phyloP scores from a whole-genome alignment of 805 yeast species.

The Priceomyces carsonii region DNA sequence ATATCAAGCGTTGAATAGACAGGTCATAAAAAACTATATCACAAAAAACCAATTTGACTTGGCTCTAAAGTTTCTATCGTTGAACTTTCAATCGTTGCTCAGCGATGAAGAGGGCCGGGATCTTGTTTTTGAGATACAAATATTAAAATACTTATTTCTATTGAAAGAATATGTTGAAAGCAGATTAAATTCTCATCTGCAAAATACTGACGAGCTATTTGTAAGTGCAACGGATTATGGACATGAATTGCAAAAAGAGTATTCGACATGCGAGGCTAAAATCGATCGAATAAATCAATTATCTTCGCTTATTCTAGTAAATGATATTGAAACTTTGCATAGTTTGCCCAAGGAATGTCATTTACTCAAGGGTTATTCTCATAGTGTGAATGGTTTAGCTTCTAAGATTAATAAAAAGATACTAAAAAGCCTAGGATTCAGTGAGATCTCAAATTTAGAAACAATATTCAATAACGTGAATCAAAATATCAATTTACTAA shows the following conservation, averaged over 20 bases:
- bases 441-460: constrained; percentile 31
- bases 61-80: constrained; percentile 18
- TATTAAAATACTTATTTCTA: constrained; percentile 22
- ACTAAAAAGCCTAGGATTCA: constrained; percentile 22
- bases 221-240: constrained; percentile 18
- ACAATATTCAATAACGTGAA: constrained; percentile 29
- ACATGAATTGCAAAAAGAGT: constrained; percentile 18
- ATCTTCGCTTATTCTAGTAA: constrained; percentile 24
- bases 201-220: constrained; percentile 16
- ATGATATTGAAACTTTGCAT: constrained; percentile 15
- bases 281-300: constrained; percentile 17
- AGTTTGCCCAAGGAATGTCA: constrained; percentile 22
- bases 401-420: constrained; percentile 26
- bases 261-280: constrained; percentile 4
- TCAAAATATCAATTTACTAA: constrained; percentile 28
- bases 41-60: constrained; percentile 24
- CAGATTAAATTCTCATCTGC: constrained; percentile 14
- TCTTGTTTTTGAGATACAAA: constrained; percentile 26
- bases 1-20: constrained; percentile 27
- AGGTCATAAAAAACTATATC: constrained; percentile 22
- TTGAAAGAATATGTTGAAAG: constrained; percentile 22
- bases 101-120: constrained; percentile 12
- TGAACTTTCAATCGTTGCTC: constrained; percentile 18
- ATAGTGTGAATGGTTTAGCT: constrained; percentile 17
- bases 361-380: constrained; percentile 20